Base-by-base conservation (phyloP, 768 basidiomycete genomes). In the Melanogaster broomeanus region DNA sequence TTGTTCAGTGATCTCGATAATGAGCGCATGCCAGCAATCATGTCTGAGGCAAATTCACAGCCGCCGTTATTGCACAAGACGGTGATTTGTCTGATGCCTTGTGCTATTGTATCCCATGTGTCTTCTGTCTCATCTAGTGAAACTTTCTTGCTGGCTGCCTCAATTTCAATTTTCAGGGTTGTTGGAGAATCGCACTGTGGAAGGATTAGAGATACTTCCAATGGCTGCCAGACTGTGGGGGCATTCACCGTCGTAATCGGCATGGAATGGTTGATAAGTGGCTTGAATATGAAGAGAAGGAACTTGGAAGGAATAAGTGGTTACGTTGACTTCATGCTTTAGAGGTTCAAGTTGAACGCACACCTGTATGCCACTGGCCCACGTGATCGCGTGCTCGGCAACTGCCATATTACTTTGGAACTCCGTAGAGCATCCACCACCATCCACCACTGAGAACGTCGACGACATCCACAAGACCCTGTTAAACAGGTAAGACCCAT, bases 51-150 rank as follows among this genome's bases (percentile, higher is more conserved):
- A 42, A 74, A 74, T 30, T 82, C 78, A 57, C 74, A 77, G 16
- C 74, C 83, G 21, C 79, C 81, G 45, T 79, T 75, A 31, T 76
- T 74, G 55, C 76, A 81, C 6, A 86, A 64, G 6, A 68, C 64
- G 2, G 74, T 74, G 19, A 91, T 65, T 13, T 72, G 64, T 19
- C 61, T 49, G 44, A 90, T 61, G 4, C 76, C 75, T 31, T 77
- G 73, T 3, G 77, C 66, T 42, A 92, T 87, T 16, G 67, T 73
- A 49, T 90, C 87, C 90, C 90, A 93, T 13, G 82, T 82, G 25
- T 93, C 88, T 64, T 93, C 90, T 3, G 87, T 82, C 66, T 93
- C 90, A 30, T 75, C 61, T 13, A 80, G 72, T 48, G 71, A 61
- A 18, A 81, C 54, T 21, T 71, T 63, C 56, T 72, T 64, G 50